Base-by-base conservation (phyloP, 2,329 filamentous ascomycete species). In the Stenocarpella maydis region DNA sequence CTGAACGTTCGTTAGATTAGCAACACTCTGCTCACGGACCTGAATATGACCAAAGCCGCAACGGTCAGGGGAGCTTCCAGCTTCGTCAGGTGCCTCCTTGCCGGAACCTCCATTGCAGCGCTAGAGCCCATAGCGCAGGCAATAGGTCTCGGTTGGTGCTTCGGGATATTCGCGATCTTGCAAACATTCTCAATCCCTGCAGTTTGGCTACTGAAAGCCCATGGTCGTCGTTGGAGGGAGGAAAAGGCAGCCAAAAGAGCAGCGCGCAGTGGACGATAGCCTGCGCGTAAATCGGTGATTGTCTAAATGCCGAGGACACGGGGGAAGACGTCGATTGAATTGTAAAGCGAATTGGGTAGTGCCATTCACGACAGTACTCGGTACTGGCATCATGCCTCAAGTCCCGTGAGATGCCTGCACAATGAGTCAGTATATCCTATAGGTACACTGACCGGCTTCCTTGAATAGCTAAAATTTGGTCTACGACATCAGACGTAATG, bases 11-110 rank as follows among this genome's bases (percentile, higher is more conserved):
- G 3, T 19, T 19, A 61, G 39, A 61, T 45, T n/a, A n/a, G 24
- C 17, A 61, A 61, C 19, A 45, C 26, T 19, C 39, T 61, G 41
- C 55, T 61, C 26, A 61, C 55, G 12, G 55, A 61, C 34, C 10
- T 61, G 17, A 31, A 61, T 28, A 24, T 43, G 2, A 47, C 12
- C 2, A 61, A 61, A 34, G 55, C 55, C 9, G 55, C 39, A 31
- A 61, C 41, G 10, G 26, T 34, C 19, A n/a, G 41, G 28, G 55
- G 55, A 8, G 55, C 55, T n/a, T 31, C 55, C 1, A 61, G 47
- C 26, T 45, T 61, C 17, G 39, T 61, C 26, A 34, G 55, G 21
- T 61, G 41, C 19, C 39, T 61, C 7, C 39, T 61, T 61, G 55
- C 55, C 8, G 55, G 39, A 21, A 26, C 55, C 9, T 47, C 31